Percentiles rank a stretch among this genome's conserved stretches.
phyloP scores from a whole-genome alignment of 805 yeast species.

The Maudiozyma turicensis region DNA sequence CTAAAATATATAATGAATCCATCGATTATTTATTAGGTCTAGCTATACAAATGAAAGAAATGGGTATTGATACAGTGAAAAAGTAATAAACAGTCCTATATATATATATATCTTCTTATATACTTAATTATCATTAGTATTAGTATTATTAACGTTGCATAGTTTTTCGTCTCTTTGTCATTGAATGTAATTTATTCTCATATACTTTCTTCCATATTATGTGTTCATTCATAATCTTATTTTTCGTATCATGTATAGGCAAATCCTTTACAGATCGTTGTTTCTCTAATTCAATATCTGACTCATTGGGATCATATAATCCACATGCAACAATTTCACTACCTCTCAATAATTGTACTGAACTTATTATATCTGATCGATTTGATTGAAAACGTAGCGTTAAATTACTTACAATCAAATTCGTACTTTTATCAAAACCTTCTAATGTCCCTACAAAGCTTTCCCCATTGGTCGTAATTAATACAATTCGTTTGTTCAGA shows the following conservation, averaged over 20 bases:
- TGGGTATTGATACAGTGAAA: conserved; percentile 45
- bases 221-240: conserved; percentile 18
- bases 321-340: conserved; percentile 28
- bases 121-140: not conserved
- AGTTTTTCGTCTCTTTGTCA: conserved; percentile 1
- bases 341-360: conserved; percentile 22
- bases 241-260: conserved; percentile 21
- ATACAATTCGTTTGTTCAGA: conserved; percentile 38
- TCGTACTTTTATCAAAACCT: conserved; percentile 60
- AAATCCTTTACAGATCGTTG: conserved; percentile 6
- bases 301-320: conserved; percentile 10
- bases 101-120: not conserved
- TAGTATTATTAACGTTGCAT: no score
- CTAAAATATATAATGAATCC: conserved; percentile 87
- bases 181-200: not conserved
- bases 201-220: conserved; percentile 22
- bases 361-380: conserved; percentile 1
- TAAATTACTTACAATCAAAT: conserved; percentile 33
- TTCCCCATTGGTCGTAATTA: conserved; percentile 50
- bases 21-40: conserved; percentile 80
- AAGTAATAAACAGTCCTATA: not conserved
- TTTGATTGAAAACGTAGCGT: not conserved
- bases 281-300: not conserved
- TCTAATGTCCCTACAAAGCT: conserved; percentile 38
- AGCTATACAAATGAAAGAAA: conserved; percentile 70